Evolutionary conservation across 805 yeast species (phyloP), one percentile per base, ranked within the genome.

Genomic region (Sugiyamaella valdiviana): DNA sequence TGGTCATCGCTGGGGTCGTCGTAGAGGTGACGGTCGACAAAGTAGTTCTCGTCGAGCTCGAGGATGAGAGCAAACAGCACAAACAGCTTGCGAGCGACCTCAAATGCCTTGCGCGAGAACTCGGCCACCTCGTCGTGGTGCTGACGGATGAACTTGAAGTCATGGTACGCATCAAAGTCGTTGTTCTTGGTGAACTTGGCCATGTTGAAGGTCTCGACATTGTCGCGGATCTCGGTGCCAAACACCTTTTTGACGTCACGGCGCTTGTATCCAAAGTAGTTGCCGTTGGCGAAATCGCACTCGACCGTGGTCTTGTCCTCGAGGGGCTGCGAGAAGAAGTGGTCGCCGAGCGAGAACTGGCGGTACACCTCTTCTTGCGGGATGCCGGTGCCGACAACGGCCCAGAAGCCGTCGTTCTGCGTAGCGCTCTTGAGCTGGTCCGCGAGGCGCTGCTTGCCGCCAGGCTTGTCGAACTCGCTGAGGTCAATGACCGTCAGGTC

Each of bases 1-100:
- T 50, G 53, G 26, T 50, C 53, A 19, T 50, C 53, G 36, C 52
- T 48, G n/a, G 46, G 51, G 17, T 35, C 47, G 15, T 50, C 53
- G 24, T 50, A 50, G 22, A 37, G 38, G 38, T 50, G 53, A 19
- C 43, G 20, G 16, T 46, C 39, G 10, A 39, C 51, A 29, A 50
- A 48, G 42, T 49, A 49, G 44, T 50, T 24, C 38, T 50, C 53
- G 26, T 50, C 53, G 22, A 50, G 41, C 39, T 50, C 53, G 12
- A 50, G 53, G 29, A 50, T 50, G 17, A 50, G 14, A 5, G 53
- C 53, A 48, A 50, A 50, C 32, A 50, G 40, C 12, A 50, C 51
- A 29, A 50, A 36, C 36, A 50, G 47, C 39, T 48, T 50, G 19
- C 46, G 42, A 14, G 49, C 53, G 14, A 50, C 51, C 16, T 50